Evolutionary conservation across 208 protist species (phyloP).

Genomic region (Leishmania turanica): DNA sequence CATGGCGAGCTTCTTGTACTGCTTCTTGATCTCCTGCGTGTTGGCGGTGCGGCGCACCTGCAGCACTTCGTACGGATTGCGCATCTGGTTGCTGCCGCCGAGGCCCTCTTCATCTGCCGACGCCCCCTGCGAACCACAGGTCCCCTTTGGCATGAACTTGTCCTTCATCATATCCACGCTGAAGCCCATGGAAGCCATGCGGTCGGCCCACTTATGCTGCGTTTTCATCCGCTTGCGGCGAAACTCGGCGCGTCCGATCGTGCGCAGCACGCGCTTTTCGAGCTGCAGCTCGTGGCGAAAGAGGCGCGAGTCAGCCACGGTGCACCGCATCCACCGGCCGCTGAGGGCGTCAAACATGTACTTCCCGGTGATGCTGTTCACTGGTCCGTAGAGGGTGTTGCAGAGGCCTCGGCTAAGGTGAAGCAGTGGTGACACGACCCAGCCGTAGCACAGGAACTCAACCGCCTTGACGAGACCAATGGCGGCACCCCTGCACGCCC

Average conservation of each 20-base stretch:
- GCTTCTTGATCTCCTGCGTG: constrained; percentile 65
- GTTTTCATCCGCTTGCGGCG: constrained; percentile 58
- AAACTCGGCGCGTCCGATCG: constrained; percentile 80
- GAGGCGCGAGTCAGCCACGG: constrained; percentile 39
- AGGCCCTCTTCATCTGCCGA: neutral
- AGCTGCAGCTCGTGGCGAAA: constrained; percentile 57
- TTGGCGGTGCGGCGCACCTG: constrained; percentile 66
- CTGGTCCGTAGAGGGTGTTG: constrained; percentile 66
- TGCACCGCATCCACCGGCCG: constrained; percentile 76
- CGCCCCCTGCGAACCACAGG: neutral
- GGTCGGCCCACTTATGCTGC: constrained; percentile 63
- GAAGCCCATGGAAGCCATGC: constrained; percentile 77
- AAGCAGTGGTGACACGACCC: constrained; percentile 66
- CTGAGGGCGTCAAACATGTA: constrained; percentile 77
- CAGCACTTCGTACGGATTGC: constrained; percentile 80
- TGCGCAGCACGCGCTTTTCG: constrained; percentile 71
- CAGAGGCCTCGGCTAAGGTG: constrained; percentile 62
- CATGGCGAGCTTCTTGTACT: constrained; percentile 90
- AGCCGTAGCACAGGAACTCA: constrained; percentile 66
- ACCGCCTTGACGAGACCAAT: constrained; percentile 28
- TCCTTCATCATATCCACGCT: constrained; percentile 58
- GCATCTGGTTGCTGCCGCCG: constrained; percentile 13
- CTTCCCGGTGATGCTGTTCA: constrained; percentile 61
- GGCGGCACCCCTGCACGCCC: constrained; percentile 13
- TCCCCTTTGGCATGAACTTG: constrained; percentile 23